Base-by-base conservation (phyloP, 2,329 filamentous ascomycete genomes). In the Sclerotinia sclerotiorum region DNA sequence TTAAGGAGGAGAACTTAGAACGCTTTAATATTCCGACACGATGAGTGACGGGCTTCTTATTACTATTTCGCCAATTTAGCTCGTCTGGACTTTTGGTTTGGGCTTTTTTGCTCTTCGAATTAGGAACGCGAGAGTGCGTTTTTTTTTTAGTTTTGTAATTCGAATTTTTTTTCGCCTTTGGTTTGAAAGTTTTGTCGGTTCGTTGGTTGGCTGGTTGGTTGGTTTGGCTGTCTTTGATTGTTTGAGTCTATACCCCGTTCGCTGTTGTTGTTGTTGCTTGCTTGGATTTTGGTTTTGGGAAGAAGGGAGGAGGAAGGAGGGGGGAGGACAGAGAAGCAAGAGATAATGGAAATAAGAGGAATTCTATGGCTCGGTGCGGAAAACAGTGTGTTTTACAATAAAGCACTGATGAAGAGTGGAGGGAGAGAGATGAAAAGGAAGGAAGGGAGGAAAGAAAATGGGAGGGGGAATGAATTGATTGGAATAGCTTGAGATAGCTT, bases 241-340 rank as follows among this genome's bases (percentile, higher is more conserved):
- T 24, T 58, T 58, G 55, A 42, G 35, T 35, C 44, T 58, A 58
- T 58, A 58, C 55, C 55, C 55, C n/a, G 55, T 58, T 58, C 55
- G 55, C 35, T 57, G 35, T 44, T 44, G 49, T 17, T 52, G 55
- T 42, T 42, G 54, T 39, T 24, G 21, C 52, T 49, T 49, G 55
- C 35, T 44, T 58, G 55, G 35, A 44, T 58, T 44, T 44, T 58
- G 15, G 10, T 58, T 27, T 44, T 58, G 55, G 24, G 7, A 21
- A 10, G 13, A 6, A 35, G 35, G 4, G 5, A 10, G 13, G 6
- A 35, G 35, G 4, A 5, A 21, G 11, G 35, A 58, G 13, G 21
- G 17, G 3, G 27, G 39, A 42, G 35, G 3, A 42, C n/a, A 19
- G 35, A 35, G 35, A 32, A 5, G 54, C 5, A n/a, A 13, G 4